Evolutionary conservation across 176 grass and related monocot species (phyloP), one percentile per base, ranked within the genome.

Genomic region (Raddia guianensis): DNA sequence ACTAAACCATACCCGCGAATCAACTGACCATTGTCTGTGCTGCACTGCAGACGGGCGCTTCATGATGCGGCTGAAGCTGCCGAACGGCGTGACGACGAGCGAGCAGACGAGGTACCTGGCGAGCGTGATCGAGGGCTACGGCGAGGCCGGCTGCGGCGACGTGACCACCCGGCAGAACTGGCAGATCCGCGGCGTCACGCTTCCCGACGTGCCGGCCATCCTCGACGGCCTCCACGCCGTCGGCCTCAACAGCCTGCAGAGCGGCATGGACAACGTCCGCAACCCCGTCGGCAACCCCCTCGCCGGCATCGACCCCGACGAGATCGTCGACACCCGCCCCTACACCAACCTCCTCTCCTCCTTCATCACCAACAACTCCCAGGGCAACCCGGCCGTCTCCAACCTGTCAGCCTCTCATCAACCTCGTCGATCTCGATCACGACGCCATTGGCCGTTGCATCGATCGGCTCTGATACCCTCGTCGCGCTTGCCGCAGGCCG

Each of bases 51-150:
- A 98, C 79, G 92, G 96, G 4, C 83, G 92, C 1, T 98, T 98
- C 90, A 98, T 98, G 96, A 93, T 98, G 96, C 92, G 96, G 0
- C 89, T 95, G 78, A 98, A 98, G 87, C 90, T 98, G 45, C 96
- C 96, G 51, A 98, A 98, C 76, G 96, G 92, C 59, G 88, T 98
- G 57, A 93, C 96, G 52, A 98, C 96, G 71, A 98, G 96, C 82
- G 96, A 95, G 81, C 96, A 98, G 80, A 95, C 92, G 21, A 68
- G 96, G 60, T 98, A 93, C 86, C 90, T 98, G 51, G 96, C 96
- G 8, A 78, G 90, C 52, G 92, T 98, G 7, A 88, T 98, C 76
- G 90, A 86, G 74, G 76, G 80, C 56, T 98, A 98, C 90, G 96
- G 96, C 55, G 18, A 79, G 70, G 60, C 95, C 1, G 96, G 96